Percentiles rank a stretch among this genome's conserved stretches.
phyloP scores from a whole-genome alignment of 2,329 filamentous ascomycete species.

The Capronia americana region DNA sequence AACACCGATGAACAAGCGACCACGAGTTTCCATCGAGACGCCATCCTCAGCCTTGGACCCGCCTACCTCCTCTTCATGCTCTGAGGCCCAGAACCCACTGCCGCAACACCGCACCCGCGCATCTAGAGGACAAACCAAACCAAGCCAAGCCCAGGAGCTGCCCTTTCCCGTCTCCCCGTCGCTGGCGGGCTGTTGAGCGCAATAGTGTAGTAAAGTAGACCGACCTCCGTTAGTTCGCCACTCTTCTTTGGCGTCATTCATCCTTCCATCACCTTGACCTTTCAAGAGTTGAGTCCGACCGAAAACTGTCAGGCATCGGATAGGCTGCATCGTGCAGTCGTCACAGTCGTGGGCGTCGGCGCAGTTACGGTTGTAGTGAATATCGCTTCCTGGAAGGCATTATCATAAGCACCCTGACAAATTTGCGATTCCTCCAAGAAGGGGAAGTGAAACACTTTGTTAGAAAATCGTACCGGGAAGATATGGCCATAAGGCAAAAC shows the following conservation, averaged over 20 bases:
- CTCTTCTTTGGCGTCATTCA: background rate
- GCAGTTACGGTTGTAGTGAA: constrained; percentile 14
- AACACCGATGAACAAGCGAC: background rate
- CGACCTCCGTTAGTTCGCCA: background rate
- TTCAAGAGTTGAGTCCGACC: background rate
- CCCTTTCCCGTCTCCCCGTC: background rate
- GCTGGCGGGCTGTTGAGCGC: background rate
- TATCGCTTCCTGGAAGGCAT: background rate
- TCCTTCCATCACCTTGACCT: background rate
- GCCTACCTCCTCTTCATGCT: background rate
- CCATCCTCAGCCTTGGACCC: background rate
- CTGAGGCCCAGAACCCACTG: too few species aligned
- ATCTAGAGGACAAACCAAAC: too few species aligned
- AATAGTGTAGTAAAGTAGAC: background rate
- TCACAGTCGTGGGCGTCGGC: background rate
- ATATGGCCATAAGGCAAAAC: constrained; percentile 22
- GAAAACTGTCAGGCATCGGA: background rate
- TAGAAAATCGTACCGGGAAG: constrained; percentile 23
- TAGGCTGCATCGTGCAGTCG: constrained; percentile 9
- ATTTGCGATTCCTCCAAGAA: background rate
- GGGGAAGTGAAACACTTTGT: too few species aligned
- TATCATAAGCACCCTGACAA: background rate
- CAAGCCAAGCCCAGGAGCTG: background rate
- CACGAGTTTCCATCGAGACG: background rate
- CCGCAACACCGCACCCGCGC: too few species aligned